phyloP scores from a whole-genome alignment of 2,329 filamentous ascomycete species.

The Calonectria fujianensis region DNA sequence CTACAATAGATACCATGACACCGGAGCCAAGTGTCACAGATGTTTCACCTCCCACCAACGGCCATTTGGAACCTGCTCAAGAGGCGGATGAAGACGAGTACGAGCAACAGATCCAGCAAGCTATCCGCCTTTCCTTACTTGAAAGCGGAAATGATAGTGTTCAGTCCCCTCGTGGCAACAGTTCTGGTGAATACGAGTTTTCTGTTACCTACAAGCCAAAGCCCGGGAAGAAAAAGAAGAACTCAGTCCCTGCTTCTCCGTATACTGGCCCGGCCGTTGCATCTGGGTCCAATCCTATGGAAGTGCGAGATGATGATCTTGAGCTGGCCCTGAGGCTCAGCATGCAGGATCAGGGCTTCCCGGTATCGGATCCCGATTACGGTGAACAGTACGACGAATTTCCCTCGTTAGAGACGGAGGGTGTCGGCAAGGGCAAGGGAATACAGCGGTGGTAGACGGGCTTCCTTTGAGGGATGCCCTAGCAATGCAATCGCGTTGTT shows the following conservation, averaged over 20 bases:
- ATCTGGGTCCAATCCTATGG: slow-evolving; percentile 44
- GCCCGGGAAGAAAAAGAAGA: slow-evolving; percentile 63
- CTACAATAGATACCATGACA: slow-evolving; percentile 69
- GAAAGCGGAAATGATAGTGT: slow-evolving; percentile 68
- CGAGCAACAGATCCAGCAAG: slow-evolving; percentile 77
- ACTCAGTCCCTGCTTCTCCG: slow-evolving; percentile 58
- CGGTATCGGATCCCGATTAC: slow-evolving; percentile 37
- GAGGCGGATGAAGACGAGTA: slow-evolving; percentile 68
- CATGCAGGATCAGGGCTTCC: slow-evolving; percentile 70
- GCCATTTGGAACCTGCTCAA: slow-evolving; percentile 39
- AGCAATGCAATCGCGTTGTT: slow-evolving; percentile 22
- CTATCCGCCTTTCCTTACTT: slow-evolving; percentile 76
- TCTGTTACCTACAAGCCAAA: slow-evolving; percentile 69
- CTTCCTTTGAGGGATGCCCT: not conserved
- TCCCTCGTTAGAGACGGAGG: slow-evolving; percentile 62
- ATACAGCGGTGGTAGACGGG: slow-evolving; percentile 55
- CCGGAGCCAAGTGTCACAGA: slow-evolving; percentile 73
- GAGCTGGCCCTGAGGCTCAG: slow-evolving; percentile 77
- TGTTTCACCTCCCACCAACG: slow-evolving; percentile 55
- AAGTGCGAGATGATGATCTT: slow-evolving; percentile 71
- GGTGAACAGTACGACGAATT: slow-evolving; percentile 61
- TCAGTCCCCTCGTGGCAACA: slow-evolving; percentile 66
- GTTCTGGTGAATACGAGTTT: slow-evolving; percentile 70
- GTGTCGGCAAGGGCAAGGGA: slow-evolving; percentile 67
- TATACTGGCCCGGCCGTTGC: slow-evolving; percentile 62